phyloP scores from a whole-genome alignment of 768 basidiomycete genomes.

The Suillus alpinus region DNA sequence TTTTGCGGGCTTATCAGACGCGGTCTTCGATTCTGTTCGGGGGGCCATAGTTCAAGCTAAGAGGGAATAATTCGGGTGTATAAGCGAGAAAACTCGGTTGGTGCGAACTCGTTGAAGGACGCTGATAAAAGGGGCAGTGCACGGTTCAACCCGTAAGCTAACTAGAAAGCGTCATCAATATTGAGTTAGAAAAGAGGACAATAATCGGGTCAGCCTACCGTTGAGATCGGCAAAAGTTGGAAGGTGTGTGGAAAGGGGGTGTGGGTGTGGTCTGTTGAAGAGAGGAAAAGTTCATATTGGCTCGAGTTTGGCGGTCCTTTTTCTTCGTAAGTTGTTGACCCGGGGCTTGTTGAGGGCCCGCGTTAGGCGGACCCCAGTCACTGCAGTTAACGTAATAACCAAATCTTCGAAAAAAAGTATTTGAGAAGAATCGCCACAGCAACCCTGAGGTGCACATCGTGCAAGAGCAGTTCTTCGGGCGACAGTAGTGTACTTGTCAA shows the following conservation, averaged over 20 bases:
- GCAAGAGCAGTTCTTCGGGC: too few relatives aligned
- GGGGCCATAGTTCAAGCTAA: slow-evolving; percentile 39
- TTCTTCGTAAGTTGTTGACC: slow-evolving; percentile 23
- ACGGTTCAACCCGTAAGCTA: slow-evolving; percentile 6
- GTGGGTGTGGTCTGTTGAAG: slow-evolving; percentile 38
- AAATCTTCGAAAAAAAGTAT: not conserved
- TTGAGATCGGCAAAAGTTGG: slow-evolving; percentile 8
- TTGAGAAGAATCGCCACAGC: not conserved
- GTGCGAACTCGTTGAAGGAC: slow-evolving; percentile 22
- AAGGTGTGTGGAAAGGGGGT: slow-evolving; percentile 12
- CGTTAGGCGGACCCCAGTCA: slow-evolving; percentile 25
- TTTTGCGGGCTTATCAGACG: slow-evolving; percentile 48
- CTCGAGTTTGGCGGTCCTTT: slow-evolving; percentile 57
- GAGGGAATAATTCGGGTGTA: slow-evolving; percentile 1
- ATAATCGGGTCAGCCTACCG: slow-evolving; percentile 9
- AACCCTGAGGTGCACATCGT: not conserved
- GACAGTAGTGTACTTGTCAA: not conserved
- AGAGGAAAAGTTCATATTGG: slow-evolving; percentile 48
- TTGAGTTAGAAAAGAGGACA: slow-evolving; percentile 7
- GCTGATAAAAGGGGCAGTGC: slow-evolving; percentile 30
- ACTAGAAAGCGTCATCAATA: slow-evolving; percentile 4
- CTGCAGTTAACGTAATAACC: slow-evolving; percentile 16
- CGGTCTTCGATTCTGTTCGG: slow-evolving; percentile 37
- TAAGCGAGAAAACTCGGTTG: slow-evolving; percentile 11
- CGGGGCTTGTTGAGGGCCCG: slow-evolving; percentile 18